Evolutionary conservation across 192 early-diverging fungal species (phyloP).

Genomic region (Globomyces pollinis-pini): DNA sequence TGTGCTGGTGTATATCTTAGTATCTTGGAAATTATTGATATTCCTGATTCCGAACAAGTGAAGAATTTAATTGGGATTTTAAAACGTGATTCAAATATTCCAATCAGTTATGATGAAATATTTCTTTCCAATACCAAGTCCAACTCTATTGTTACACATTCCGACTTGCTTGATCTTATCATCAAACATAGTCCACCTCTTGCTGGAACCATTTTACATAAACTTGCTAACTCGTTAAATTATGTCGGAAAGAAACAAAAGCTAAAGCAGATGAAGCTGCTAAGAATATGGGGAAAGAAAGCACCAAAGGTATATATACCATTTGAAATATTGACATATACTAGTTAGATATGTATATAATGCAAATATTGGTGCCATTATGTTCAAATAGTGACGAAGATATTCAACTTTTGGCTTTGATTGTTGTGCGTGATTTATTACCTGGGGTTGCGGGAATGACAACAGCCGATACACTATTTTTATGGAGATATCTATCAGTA

Average conservation of each 20-base stretch:
- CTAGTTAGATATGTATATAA: slow-evolving; percentile 47
- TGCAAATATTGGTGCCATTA: slow-evolving; percentile 46
- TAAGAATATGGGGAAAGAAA: slow-evolving; percentile 39
- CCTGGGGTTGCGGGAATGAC: slow-evolving; percentile 28
- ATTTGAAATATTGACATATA: too few species aligned
- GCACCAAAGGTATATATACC: too few species aligned
- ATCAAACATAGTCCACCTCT: slow-evolving; percentile 28
- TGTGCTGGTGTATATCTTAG: slow-evolving; percentile 40
- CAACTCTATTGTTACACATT: background rate
- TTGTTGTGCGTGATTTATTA: slow-evolving; percentile 29
- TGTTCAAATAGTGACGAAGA: slow-evolving; percentile 34
- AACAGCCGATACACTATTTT: slow-evolving; percentile 35
- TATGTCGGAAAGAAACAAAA: slow-evolving; percentile 36
- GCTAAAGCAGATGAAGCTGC: slow-evolving; percentile 38
- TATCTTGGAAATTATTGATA: slow-evolving; percentile 21
- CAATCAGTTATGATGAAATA: slow-evolving; percentile 16
- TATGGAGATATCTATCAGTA: slow-evolving; percentile 38
- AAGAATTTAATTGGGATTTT: background rate
- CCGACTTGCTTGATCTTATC: slow-evolving; percentile 29
- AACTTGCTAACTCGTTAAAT: slow-evolving; percentile 45
- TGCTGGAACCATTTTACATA: slow-evolving; percentile 31
- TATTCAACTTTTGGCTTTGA: slow-evolving; percentile 34
- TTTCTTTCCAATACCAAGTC: background rate
- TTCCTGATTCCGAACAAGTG: slow-evolving; percentile 14
- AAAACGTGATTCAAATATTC: background rate